Evolutionary conservation across 768 basidiomycete genomes (phyloP).

Genomic region (Mrakia gelida): DNA sequence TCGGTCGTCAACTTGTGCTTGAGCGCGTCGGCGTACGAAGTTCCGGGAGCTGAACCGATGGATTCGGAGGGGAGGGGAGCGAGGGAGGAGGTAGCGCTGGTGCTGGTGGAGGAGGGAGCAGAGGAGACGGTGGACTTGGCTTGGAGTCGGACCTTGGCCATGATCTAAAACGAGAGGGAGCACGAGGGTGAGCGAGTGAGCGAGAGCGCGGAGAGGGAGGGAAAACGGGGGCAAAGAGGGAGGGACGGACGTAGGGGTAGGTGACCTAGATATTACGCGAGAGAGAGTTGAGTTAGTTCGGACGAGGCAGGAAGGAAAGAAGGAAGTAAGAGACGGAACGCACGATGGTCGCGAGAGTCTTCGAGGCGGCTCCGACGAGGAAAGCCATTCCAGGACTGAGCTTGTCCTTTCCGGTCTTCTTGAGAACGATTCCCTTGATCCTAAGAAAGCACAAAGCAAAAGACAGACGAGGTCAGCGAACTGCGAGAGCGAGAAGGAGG

Average conservation of each 20-base stretch:
- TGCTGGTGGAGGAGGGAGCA: background rate
- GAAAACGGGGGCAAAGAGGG: background rate
- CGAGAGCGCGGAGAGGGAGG: background rate
- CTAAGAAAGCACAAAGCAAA: background rate
- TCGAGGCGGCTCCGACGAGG: slow-evolving; percentile 82
- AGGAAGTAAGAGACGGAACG: slow-evolving; percentile 35
- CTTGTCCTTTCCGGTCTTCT: slow-evolving; percentile 55
- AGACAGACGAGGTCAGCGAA: background rate
- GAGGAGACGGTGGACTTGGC: slow-evolving; percentile 56
- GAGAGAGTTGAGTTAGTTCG: background rate
- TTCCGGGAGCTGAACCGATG: background rate
- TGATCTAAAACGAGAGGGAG: slow-evolving; percentile 26
- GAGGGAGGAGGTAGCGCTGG: slow-evolving; percentile 9
- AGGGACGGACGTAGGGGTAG: slow-evolving; percentile 61
- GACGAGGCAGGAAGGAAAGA: background rate
- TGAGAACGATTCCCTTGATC: slow-evolving; percentile 67
- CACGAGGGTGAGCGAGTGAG: slow-evolving; percentile 59
- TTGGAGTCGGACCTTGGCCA: slow-evolving; percentile 83
- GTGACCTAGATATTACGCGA: slow-evolving; percentile 61
- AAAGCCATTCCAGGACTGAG: slow-evolving; percentile 76
- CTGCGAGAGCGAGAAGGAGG: too few species aligned
- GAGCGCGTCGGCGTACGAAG: slow-evolving; percentile 20
- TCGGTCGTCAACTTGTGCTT: background rate
- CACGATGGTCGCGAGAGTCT: slow-evolving; percentile 91
- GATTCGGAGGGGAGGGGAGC: slow-evolving; percentile 19